Base-by-base conservation (phyloP, 1,284 basidiomycete genomes). In the Garcileccinum viscosum region DNA sequence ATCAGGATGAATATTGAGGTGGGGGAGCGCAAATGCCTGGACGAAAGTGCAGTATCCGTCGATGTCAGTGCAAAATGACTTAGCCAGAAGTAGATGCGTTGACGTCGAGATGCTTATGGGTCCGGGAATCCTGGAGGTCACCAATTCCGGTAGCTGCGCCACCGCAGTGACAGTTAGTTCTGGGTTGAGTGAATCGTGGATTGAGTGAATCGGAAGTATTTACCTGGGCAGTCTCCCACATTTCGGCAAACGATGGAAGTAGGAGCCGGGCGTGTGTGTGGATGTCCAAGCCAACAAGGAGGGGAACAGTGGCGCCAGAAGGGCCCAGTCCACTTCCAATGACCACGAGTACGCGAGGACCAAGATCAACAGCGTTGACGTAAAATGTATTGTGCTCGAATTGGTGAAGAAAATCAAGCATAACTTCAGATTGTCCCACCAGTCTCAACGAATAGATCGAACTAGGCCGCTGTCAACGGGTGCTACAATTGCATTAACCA, bases 201-300 rank as follows among this genome's bases (percentile, higher is more conserved):
- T n/a, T n/a, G n/a, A n/a, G 2, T 56, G 37, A 64, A 65, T 5
- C 40, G 22, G 47, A 7, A 19, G 12, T 14, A 8, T 27, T 7
- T 5, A 75, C 74, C 53, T 65, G 27, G 15, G 24, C 17, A 32
- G 35, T 22, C 44, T 62, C 40, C 72, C 47, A 50, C 47, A 50
- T 50, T 50, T 50, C 47, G 24, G 47, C 27, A 27, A 50, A 50
- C 11, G 47, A 50, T 17, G 24, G 47, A 27, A 50, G 47, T 27
- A 27, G 27, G 47, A 50, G 47, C 47, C 9, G 47, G 8, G 60
- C 65, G 24, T 62, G 66, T 1, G 72, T 33, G 11, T 63, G 58
- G 27, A 77, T 70, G 17, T 77, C 74, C 35, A 77, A 32, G 15
- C 60, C 72, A 7, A 77, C n/a, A 12, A 75, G n/a, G 53, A 17